These are phyloP conservation scores for Penicillium turbatum DNA, from an alignment of 495 filamentous ascomycete species.

Conservation along the genomic window DNA sequence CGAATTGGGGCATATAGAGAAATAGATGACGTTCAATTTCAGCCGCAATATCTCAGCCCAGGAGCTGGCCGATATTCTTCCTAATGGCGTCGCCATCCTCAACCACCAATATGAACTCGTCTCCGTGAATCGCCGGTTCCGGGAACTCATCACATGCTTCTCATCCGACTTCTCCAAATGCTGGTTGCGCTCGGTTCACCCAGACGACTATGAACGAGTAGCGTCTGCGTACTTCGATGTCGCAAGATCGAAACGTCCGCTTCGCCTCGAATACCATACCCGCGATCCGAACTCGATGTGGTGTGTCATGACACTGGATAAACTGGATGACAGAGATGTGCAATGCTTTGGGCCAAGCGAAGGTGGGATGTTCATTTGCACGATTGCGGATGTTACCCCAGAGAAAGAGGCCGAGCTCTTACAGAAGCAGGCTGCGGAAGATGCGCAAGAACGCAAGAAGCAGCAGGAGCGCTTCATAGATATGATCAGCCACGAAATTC, in stretches of 20 bases:
- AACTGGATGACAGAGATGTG: slow-evolving; percentile 9
- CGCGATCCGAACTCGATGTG: slow-evolving; percentile 10
- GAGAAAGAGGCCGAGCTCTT: slow-evolving; percentile 44
- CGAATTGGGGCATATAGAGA: not conserved
- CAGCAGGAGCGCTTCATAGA: slow-evolving; percentile 84
- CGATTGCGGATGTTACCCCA: slow-evolving; percentile 40
- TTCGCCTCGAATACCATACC: slow-evolving; percentile 24
- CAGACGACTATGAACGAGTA: slow-evolving; percentile 20
- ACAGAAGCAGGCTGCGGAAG: slow-evolving; percentile 59
- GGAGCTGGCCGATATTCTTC: slow-evolving; percentile 27
- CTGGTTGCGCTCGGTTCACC: slow-evolving; percentile 19
- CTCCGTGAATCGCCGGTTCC: slow-evolving; percentile 22
- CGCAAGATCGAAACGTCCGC: not conserved
- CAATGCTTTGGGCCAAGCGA: not conserved
- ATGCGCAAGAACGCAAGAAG: slow-evolving; percentile 60
- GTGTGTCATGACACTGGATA: slow-evolving; percentile 16
- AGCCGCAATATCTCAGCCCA: slow-evolving; percentile 18
- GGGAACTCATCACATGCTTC: slow-evolving; percentile 9
- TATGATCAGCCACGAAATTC: slow-evolving; percentile 83
- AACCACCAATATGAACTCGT: slow-evolving; percentile 17
- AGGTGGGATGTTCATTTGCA: slow-evolving; percentile 17
- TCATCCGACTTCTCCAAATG: slow-evolving; percentile 9
- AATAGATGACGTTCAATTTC: slow-evolving; percentile 12
- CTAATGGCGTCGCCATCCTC: slow-evolving; percentile 25
- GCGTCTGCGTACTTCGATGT: slow-evolving; percentile 8